Percentiles rank a stretch among this genome's conserved stretches.
Evolutionary conservation across 2,329 filamentous ascomycete genomes (phyloP).

Genomic region (Teratosphaeria nubilosa): DNA sequence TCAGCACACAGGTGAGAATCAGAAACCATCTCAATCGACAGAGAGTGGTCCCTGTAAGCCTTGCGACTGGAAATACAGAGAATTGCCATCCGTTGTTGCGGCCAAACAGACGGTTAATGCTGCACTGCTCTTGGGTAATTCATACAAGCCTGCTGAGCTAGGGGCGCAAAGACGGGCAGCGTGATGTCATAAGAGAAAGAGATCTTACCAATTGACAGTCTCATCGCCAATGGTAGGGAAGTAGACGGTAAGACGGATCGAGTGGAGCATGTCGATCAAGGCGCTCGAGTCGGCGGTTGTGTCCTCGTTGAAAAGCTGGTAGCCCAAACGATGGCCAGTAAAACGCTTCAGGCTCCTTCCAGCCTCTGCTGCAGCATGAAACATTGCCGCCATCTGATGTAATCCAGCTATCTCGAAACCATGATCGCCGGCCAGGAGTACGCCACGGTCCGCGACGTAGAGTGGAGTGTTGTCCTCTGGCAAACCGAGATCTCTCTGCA

Average conservation of each 20-base stretch:
- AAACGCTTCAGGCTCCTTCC: neutral
- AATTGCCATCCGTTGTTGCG: neutral
- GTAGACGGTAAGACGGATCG: neutral
- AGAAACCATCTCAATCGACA: too few relatives aligned
- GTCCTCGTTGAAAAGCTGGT: neutral
- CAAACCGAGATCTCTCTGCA: neutral
- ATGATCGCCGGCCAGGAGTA: neutral
- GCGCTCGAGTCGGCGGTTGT: neutral
- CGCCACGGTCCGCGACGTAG: neutral
- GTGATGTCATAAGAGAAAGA: neutral
- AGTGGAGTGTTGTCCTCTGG: neutral
- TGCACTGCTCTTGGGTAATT: neutral
- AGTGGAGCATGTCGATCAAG: neutral
- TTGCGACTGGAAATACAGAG: too few relatives aligned
- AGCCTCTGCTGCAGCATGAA: neutral
- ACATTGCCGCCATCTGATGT: neutral
- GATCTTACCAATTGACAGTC: neutral
- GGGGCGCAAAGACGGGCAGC: neutral
- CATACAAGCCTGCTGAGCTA: neutral
- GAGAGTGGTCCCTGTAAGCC: too few relatives aligned
- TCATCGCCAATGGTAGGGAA: neutral
- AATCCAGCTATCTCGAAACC: neutral
- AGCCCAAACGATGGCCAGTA: neutral
- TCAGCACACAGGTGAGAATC: neutral
- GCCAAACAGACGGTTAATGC: neutral